Percentiles rank a stretch among this genome's conserved stretches.
These are phyloP conservation scores for Naganishia vishniacii DNA, from an alignment of 768 basidiomycete species.

Conservation along the genomic window DNA sequence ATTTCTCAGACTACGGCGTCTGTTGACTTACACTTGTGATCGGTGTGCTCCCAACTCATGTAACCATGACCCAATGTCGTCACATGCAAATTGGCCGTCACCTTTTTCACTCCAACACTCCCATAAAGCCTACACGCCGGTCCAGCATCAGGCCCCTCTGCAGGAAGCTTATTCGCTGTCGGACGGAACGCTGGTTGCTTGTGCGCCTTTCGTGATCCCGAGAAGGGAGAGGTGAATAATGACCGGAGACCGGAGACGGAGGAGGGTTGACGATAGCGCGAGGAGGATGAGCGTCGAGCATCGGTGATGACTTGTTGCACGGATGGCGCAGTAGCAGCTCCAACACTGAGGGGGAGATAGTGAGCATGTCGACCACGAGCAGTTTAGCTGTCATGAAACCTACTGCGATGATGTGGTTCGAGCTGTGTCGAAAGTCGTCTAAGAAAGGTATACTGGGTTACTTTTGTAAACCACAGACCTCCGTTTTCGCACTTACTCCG, in stretches of 20 bases:
- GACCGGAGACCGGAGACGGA: constrained; percentile 36
- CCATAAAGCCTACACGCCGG: constrained; percentile 83
- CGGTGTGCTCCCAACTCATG: constrained; percentile 74
- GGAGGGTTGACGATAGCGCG: constrained; percentile 20
- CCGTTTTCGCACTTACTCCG: constrained; percentile 57
- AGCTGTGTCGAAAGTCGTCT: constrained; percentile 63
- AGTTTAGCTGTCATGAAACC: not conserved
- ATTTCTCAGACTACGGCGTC: no score
- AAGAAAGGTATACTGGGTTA: no score
- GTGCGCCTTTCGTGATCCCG: constrained; percentile 1
- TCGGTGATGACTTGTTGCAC: constrained; percentile 39
- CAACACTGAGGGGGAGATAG: not conserved
- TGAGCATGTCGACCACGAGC: constrained; percentile 50
- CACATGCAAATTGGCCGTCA: constrained; percentile 89
- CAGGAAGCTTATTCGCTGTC: constrained; percentile 60
- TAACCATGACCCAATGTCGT: constrained; percentile 96
- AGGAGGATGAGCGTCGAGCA: constrained; percentile 3
- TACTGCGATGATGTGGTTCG: constrained; percentile 58
- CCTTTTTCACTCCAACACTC: constrained; percentile 74
- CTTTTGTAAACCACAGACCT: no score
- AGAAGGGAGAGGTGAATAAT: constrained; percentile 32
- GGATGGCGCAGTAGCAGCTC: constrained; percentile 32
- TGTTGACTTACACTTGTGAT: constrained; percentile 65
- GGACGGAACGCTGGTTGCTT: constrained; percentile 21
- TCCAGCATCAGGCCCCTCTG: constrained; percentile 52